Base-by-base conservation (phyloP, 768 basidiomycete species). In the Pleurotus salmoneostramineus region DNA sequence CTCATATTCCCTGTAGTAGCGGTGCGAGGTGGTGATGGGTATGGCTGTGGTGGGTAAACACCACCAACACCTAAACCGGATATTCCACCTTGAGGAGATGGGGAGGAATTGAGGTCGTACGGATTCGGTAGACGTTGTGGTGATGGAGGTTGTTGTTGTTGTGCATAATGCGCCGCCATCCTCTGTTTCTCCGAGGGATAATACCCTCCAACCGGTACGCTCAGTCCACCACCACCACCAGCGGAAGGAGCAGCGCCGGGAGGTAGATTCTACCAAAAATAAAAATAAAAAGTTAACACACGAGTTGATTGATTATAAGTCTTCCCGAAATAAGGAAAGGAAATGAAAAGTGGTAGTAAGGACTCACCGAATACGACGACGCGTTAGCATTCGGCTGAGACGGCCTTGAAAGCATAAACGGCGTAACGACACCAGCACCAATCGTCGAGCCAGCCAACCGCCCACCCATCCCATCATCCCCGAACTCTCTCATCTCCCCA, bases 401-500 rank as follows among this genome's bases (percentile, higher is more conserved):
- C 11, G 49, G 56, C 12, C 35, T 45, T 17, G 21, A 36, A 6
- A 37, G 46, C 37, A 51, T 58, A 43, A 73, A 74, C 14, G 73
- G 74, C n/a, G 71, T 68, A 0, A 75, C 66, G 40, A 73, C 65
- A 7, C 72, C 72, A 0, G 68, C 71, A 6, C 72, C 73, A 0
- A 67, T 61, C 0, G 67, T 68, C 47, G 61, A 66, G 32, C 61
- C 67, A 42, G 61, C 66, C 0, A 73, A 58, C 17, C 73, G 61
- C 8, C 73, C 72, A 27, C 71, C 70, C 64, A 74, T 72, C 0
- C 73, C 73, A 49, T 74, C 73, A 60, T 74, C 72, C 34, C 65
- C 64, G n/a, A 27, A 40, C 3, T 43, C 27, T 31, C 5, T 37
- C 52, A 4, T 37, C 52, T 12, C 61, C 56, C 15, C 61, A 55